phyloP scores from a whole-genome alignment of 2,329 filamentous ascomycete species.

The Talaromyces sp. region DNA sequence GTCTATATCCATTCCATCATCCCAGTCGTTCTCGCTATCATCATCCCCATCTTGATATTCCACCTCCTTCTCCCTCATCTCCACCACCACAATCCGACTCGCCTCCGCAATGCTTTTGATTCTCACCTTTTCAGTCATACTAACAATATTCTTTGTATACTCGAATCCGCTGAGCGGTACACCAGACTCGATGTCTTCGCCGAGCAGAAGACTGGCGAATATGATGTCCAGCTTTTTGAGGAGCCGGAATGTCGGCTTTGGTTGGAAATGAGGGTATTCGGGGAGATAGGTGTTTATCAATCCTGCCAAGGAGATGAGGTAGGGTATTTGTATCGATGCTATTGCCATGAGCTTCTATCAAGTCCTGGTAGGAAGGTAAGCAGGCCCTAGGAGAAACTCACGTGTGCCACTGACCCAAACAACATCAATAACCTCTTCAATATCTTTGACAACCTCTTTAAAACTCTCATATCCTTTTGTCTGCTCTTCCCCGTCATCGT shows the following conservation, averaged over 20 bases:
- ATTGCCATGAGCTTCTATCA: conserved; percentile 3
- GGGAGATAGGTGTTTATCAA: conserved; percentile 69
- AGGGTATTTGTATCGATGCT: conserved; percentile 79
- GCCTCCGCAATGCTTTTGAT: conserved; percentile 77
- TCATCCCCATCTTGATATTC: conserved; percentile 42
- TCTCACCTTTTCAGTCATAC: conserved; percentile 83
- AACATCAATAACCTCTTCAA: conserved; percentile 72
- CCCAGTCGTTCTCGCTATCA: conserved; percentile 43
- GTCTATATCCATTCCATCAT: conserved; percentile 32
- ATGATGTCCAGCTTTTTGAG: conserved; percentile 78
- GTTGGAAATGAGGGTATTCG: conserved; percentile 63
- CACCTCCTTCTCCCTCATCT: conserved; percentile 53
- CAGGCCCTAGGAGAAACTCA: conserved; percentile 45
- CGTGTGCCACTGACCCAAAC: conserved; percentile 86
- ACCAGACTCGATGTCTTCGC: conserved; percentile 63
- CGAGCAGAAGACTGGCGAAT: conserved; percentile 71
- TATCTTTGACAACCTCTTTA: conserved; percentile 66
- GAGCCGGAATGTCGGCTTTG: conserved; percentile 65
- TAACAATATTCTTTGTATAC: conserved; percentile 50
- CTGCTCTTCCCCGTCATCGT: conserved; percentile 32
- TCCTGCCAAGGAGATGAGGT: conserved; percentile 73
- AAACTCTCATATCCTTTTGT: conserved; percentile 59
- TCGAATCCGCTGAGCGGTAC: conserved; percentile 69
- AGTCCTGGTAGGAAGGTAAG: not conserved
- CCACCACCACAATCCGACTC: conserved; percentile 67